A percentile compares a stretch with the other conserved stretches of the same genome.
These are phyloP conservation scores for Akanthomyces muscarius DNA, from an alignment of 2,329 filamentous ascomycete genomes.

Conservation along the genomic window DNA sequence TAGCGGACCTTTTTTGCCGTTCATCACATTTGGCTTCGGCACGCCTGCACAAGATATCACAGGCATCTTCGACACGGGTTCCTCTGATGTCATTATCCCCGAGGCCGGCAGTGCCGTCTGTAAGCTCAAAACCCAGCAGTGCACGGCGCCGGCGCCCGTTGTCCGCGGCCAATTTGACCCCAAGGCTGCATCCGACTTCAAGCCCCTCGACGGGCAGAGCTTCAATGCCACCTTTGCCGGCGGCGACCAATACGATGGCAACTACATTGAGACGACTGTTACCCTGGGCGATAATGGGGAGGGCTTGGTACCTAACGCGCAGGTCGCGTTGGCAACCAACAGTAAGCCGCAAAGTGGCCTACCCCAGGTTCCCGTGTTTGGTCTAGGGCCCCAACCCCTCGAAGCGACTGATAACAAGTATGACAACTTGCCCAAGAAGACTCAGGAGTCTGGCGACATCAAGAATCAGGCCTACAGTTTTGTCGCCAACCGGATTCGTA, in stretches of 20 bases:
- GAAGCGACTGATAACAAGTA: neutral
- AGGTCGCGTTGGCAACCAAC: neutral
- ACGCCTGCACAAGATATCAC: neutral
- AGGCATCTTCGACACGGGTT: neutral
- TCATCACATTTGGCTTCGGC: no score
- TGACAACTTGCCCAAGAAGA: neutral
- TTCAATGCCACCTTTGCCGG: neutral
- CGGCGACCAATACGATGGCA: conserved; percentile 1
- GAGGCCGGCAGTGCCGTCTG: conserved; percentile 2
- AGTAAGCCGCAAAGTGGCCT: neutral
- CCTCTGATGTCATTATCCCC: neutral
- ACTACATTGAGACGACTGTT: neutral
- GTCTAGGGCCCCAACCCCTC: neutral
- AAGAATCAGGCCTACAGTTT: conserved; percentile 4
- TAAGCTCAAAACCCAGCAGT: neutral
- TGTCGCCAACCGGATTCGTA: conserved; percentile 2
- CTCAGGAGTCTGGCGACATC: neutral
- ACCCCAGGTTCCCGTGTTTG: neutral
- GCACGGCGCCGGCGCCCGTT: no score
- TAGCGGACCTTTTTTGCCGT: no score
- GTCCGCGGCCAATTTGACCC: neutral
- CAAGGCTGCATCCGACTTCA: neutral
- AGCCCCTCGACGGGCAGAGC: neutral
- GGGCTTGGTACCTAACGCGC: neutral
- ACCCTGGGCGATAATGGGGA: neutral